These are phyloP conservation scores for Botryotinia calthae DNA, from an alignment of 2,329 filamentous ascomycete species.

Conservation along the genomic window DNA sequence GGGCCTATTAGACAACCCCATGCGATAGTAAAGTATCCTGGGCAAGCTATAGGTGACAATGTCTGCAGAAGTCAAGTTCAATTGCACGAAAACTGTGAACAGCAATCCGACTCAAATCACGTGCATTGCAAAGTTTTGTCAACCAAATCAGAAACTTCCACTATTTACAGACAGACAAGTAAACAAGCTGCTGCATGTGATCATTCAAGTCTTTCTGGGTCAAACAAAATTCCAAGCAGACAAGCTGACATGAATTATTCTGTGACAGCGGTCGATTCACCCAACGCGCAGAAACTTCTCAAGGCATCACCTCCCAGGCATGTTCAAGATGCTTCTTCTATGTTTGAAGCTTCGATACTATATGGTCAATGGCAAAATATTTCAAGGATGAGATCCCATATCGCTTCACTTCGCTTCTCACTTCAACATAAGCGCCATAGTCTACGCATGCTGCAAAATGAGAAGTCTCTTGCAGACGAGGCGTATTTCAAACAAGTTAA, in stretches of 20 bases:
- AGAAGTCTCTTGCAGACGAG: constrained; percentile 23
- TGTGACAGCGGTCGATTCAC: not conserved
- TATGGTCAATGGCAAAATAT: not conserved
- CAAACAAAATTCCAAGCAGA: too few species aligned
- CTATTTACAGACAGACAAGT: not conserved
- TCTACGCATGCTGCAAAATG: constrained; percentile 14
- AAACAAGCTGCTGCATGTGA: too few species aligned
- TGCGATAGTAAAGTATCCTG: not conserved
- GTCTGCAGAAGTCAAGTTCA: not conserved
- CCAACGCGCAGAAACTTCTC: not conserved
- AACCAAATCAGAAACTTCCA: not conserved
- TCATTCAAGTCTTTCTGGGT: not conserved
- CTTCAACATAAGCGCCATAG: not conserved
- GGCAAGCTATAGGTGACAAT: not conserved
- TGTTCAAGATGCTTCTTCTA: not conserved
- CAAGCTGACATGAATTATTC: not conserved
- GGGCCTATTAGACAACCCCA: not conserved
- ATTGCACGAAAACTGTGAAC: not conserved
- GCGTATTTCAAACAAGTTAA: constrained; percentile 19
- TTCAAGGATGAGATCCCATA: not conserved
- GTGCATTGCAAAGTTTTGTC: not conserved
- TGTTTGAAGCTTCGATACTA: not conserved
- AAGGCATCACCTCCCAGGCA: not conserved
- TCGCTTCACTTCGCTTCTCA: not conserved
- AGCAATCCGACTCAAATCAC: not conserved